Evolutionary conservation across 2,329 filamentous ascomycete genomes (phyloP), one percentile per base, ranked within the genome.

Genomic region (Venturia oleaginea): DNA sequence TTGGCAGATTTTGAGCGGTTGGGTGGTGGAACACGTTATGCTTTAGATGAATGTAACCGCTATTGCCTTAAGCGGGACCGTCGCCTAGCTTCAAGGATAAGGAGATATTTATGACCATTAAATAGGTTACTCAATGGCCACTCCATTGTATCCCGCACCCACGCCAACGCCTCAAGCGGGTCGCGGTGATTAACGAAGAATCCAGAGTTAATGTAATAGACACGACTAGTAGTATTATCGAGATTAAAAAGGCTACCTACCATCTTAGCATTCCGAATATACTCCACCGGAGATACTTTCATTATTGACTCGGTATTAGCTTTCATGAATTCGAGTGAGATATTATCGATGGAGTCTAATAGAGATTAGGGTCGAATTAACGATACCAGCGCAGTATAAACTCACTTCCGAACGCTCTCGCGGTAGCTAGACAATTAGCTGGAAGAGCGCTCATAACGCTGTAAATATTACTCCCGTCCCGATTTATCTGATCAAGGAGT

Each of bases 371-470:
- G 66, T 55, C 61, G 62, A 40, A 57, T 38, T 40, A 59, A 46
- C 27, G 40, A 17, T 6, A 11, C 37, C 11, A 38, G 37, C 59
- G 27, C 61, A 30, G 40, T 43, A 61, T 68, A 46, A 62, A 65
- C 71, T 68, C 64, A 72, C 74, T 68, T 62, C 68, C 69, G 67
- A 72, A 74, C 63, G 71, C 69, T 67, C 69, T 72, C 51, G 70
- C 65, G 61, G 71, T 70, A 40, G 75, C 73, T 57, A 74, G 64
- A 68, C 70, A 74, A n/a, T 73, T 70, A 69, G 73, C 73, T 46
- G 75, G 75, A 69, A 77, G 71, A 59, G 76, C 77, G 69, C 74
- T 77, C 70, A 76, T 74, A 62, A 78, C 70, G 59, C 76, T 74
- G 66, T 73, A 78, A 57, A 75, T 67, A 66, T 74, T 70, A 63